phyloP scores from a whole-genome alignment of 2,329 filamentous ascomycete species.

The Clonostachys rosea region DNA sequence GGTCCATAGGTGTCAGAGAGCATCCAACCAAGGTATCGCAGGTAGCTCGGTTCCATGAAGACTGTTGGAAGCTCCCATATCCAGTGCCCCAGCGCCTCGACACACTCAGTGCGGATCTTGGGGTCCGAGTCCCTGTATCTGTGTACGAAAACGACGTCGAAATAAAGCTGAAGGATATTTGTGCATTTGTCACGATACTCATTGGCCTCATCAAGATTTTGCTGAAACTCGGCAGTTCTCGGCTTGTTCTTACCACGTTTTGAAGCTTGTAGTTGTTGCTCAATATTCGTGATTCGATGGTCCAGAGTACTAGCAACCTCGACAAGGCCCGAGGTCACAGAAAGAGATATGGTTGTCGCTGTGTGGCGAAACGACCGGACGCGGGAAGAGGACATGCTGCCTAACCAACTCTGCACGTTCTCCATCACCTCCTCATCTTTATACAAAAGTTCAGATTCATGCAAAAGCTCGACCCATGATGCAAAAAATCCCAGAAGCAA shows the following conservation, averaged over 20 bases:
- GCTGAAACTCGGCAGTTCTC: constrained; percentile 68
- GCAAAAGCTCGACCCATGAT: constrained; percentile 70
- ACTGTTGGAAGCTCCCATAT: constrained; percentile 78
- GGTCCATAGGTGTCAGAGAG: constrained; percentile 74
- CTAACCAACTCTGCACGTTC: constrained; percentile 86
- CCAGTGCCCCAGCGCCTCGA: constrained; percentile 83
- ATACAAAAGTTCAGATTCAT: constrained; percentile 79
- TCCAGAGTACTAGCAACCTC: constrained; percentile 67
- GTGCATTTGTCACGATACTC: constrained; percentile 66
- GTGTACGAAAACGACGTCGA: constrained; percentile 91
- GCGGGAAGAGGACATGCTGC: constrained; percentile 82
- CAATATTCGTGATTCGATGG: constrained; percentile 67
- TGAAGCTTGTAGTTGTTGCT: constrained; percentile 75
- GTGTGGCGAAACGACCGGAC: constrained; percentile 93
- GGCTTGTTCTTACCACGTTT: constrained; percentile 71
- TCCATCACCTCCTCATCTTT: constrained; percentile 74
- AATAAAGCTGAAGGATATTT: constrained; percentile 70
- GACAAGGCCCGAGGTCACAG: constrained; percentile 75
- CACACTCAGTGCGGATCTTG: constrained; percentile 82
- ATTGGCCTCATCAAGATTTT: constrained; percentile 66
- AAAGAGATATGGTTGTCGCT: constrained; percentile 77
- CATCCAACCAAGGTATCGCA: constrained; percentile 94
- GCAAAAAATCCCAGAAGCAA: constrained; percentile 76
- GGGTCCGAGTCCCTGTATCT: constrained; percentile 92
- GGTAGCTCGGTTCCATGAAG: constrained; percentile 86